Conservation (phyloP, 257 asterid genomes). For the Solanum acaule region DNA sequence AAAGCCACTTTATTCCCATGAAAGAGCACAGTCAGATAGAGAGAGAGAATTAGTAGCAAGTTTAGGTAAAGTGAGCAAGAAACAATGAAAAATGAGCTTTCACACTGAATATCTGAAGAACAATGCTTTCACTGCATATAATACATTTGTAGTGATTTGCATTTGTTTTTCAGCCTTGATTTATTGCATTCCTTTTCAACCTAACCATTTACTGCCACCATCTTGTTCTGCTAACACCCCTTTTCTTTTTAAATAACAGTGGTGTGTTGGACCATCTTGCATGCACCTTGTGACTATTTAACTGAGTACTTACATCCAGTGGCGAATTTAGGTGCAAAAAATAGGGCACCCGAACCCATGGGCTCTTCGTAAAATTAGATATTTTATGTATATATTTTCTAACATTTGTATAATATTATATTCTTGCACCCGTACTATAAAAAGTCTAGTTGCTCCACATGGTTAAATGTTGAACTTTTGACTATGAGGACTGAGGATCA, state of each 20-base stretch:
- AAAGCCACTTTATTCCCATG: conserved; percentile 48
- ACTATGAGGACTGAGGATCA: too few relatives aligned
- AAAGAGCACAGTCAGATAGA: neutral
- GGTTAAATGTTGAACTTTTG: too few relatives aligned
- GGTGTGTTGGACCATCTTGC: neutral
- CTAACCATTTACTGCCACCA: neutral
- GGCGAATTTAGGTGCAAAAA: too few relatives aligned
- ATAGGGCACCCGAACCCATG: too few relatives aligned
- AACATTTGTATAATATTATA: too few relatives aligned
- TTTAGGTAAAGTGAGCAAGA: neutral
- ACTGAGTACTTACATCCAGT: neutral
- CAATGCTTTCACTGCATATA: neutral
- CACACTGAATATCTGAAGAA: neutral
- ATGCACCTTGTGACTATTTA: neutral
- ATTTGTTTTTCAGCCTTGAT: neutral
- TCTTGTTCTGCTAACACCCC: neutral
- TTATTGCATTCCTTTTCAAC: neutral
- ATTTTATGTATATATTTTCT: too few relatives aligned
- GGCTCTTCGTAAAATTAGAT: too few relatives aligned
- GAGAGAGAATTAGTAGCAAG: neutral
- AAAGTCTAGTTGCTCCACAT: too few relatives aligned
- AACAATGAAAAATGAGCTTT: neutral
- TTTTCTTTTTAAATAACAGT: neutral
- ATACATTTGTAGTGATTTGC: neutral
- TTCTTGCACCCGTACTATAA: too few relatives aligned